Percentiles rank a stretch among this genome's conserved stretches.
Evolutionary conservation across 805 yeast species (phyloP).

Genomic region (Suhomyces sp.): DNA sequence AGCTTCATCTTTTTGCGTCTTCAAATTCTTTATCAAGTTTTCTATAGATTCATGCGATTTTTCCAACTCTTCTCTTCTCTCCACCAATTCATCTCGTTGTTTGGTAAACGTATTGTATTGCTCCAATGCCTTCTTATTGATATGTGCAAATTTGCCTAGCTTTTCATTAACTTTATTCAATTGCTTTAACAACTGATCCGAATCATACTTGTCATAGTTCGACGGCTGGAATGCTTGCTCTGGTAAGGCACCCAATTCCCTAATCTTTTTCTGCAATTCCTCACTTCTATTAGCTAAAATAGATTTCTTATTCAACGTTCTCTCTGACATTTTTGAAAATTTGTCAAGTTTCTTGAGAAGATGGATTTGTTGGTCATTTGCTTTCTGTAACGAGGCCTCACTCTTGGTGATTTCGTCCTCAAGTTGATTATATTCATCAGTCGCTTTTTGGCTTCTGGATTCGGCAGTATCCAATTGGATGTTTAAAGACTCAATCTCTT

Average conservation of each 20-base stretch:
- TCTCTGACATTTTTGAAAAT: conserved; percentile 63
- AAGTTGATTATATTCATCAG: conserved; percentile 25
- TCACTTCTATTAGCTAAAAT: conserved; percentile 60
- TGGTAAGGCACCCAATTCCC: conserved; percentile 85
- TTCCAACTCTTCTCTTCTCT: conserved; percentile 66
- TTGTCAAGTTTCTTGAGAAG: conserved; percentile 56
- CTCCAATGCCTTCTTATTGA: conserved; percentile 87
- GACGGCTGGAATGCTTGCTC: conserved; percentile 66
- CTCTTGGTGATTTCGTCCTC: conserved; percentile 29
- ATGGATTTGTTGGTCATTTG: conserved; percentile 56
- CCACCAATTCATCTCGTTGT: conserved; percentile 64
- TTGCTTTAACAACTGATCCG: conserved; percentile 51
- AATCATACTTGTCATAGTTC: conserved; percentile 40
- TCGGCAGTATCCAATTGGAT: conserved; percentile 28
- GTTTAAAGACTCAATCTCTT: conserved; percentile 22
- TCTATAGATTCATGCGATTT: conserved; percentile 71
- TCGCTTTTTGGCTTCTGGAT: conserved; percentile 23
- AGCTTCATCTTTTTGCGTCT: conserved; percentile 78
- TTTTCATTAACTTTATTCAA: conserved; percentile 55
- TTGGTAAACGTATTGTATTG: conserved; percentile 71
- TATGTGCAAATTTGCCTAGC: conserved; percentile 64
- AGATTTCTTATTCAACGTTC: conserved; percentile 58
- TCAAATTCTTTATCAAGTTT: conserved; percentile 63
- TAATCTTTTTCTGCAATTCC: conserved; percentile 66
- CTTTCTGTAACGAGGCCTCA: conserved; percentile 42